These are phyloP conservation scores for Garcia nutans DNA, from an alignment of 345 rosid genomes.

Conservation along the genomic window DNA sequence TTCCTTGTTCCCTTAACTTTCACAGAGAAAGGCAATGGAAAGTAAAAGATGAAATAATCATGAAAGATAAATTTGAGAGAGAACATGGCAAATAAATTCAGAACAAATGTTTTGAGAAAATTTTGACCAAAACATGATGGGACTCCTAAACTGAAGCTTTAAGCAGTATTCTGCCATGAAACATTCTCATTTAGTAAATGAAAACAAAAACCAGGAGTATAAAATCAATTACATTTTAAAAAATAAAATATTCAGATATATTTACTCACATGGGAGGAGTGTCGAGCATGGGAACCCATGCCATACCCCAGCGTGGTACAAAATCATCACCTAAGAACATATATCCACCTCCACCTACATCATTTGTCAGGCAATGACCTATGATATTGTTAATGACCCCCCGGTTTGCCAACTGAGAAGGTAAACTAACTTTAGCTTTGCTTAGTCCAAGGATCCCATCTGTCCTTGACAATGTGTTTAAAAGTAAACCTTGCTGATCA, in stretches of 20 bases:
- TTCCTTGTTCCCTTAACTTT: neutral
- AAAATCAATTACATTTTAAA: neutral
- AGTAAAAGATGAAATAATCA: neutral
- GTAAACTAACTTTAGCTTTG: slow-evolving; percentile 79
- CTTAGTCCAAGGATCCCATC: slow-evolving; percentile 92
- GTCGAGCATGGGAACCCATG: slow-evolving; percentile 82
- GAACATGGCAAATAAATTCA: neutral
- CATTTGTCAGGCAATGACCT: slow-evolving; percentile 82
- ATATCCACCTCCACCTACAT: slow-evolving; percentile 62
- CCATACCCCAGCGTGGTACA: slow-evolving; percentile 65
- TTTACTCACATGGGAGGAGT: slow-evolving; percentile 56
- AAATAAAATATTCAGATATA: slow-evolving; percentile 14
- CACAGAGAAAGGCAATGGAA: neutral
- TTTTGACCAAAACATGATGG: neutral
- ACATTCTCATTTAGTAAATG: neutral
- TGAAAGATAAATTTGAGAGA: neutral
- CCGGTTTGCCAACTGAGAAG: slow-evolving; percentile 85
- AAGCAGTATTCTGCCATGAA: neutral
- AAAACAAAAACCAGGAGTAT: neutral
- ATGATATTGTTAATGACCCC: slow-evolving; percentile 77
- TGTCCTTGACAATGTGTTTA: slow-evolving; percentile 66
- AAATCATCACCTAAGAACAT: slow-evolving; percentile 87
- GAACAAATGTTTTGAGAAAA: neutral
- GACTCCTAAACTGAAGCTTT: neutral
- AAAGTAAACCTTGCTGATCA: slow-evolving; percentile 87